A percentile compares a stretch with the other conserved stretches of the same genome.
These are phyloP conservation scores for Phytophthora sp. DNA, from an alignment of 352 stramenopile species.

Conservation along the genomic window DNA sequence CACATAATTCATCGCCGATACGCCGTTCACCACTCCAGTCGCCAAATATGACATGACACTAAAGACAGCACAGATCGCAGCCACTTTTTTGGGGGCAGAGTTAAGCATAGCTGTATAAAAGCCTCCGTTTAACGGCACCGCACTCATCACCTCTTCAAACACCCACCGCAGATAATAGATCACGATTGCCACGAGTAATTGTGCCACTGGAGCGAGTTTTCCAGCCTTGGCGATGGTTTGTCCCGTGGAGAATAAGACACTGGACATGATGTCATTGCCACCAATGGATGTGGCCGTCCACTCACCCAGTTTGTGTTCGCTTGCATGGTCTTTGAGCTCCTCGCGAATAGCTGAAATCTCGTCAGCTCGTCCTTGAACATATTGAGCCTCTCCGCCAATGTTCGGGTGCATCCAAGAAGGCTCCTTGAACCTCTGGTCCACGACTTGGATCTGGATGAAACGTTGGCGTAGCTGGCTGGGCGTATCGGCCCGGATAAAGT, in stretches of 20 bases:
- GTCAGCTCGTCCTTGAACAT: slow-evolving; percentile 34
- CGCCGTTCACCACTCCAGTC: slow-evolving; percentile 58
- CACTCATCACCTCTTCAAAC: slow-evolving; percentile 86
- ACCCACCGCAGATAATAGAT: slow-evolving; percentile 68
- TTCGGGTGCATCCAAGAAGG: slow-evolving; percentile 72
- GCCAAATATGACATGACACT: slow-evolving; percentile 90
- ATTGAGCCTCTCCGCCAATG: slow-evolving; percentile 56
- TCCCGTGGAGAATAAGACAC: slow-evolving; percentile 73
- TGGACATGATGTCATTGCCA: slow-evolving; percentile 91
- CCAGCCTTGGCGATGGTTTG: slow-evolving; percentile 60
- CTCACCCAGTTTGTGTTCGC: slow-evolving; percentile 57
- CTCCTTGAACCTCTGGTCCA: slow-evolving; percentile 62
- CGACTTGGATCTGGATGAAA: slow-evolving; percentile 68
- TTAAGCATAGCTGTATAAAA: slow-evolving; percentile 93
- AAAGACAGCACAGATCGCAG: slow-evolving; percentile 64
- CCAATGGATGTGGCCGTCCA: slow-evolving; percentile 88
- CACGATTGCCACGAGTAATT: slow-evolving; percentile 69
- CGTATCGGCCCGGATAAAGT: slow-evolving; percentile 43
- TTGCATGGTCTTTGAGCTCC: slow-evolving; percentile 27
- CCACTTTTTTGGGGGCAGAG: slow-evolving; percentile 88
- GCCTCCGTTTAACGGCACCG: slow-evolving; percentile 89
- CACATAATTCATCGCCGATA: slow-evolving; percentile 83
- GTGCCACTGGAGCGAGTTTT: slow-evolving; percentile 71
- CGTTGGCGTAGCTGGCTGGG: slow-evolving; percentile 57
- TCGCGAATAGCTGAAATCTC: slow-evolving; percentile 41